phyloP scores from a whole-genome alignment of 2,329 filamentous ascomycete species.

The Aspergillus niger region DNA sequence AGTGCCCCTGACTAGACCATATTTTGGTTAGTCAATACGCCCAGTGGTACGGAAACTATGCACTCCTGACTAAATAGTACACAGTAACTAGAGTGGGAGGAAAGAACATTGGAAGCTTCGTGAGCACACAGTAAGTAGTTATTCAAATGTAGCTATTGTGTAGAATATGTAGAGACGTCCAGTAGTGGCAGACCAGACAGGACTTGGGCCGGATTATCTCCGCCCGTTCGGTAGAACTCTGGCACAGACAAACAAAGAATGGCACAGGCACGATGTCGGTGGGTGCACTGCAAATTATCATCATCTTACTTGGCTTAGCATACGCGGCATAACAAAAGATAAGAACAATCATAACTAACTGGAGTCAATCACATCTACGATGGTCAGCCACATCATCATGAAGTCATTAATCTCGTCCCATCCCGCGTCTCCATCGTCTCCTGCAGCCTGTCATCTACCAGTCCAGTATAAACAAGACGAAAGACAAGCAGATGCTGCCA shows the following conservation, averaged over 20 bases:
- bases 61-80: not conserved
- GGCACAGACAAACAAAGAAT: not conserved
- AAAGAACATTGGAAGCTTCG: no score
- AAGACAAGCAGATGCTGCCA: not conserved
- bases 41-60: not conserved
- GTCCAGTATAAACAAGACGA: not conserved
- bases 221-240: not conserved
- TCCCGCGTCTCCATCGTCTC: not conserved
- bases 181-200: not conserved
- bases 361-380: not conserved
- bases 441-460: not conserved
- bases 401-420: slow-evolving; percentile 1
- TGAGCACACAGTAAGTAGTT: no score
- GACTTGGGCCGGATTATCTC: not conserved
- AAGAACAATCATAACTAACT: not conserved
- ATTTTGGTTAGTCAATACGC: not conserved
- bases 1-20: slow-evolving; percentile 22
- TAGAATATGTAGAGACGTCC: no score
- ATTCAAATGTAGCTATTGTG: no score
- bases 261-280: not conserved
- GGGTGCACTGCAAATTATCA: not conserved
- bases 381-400: not conserved
- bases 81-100: no score
- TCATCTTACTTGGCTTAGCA: not conserved
- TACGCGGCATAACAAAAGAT: no score